These are phyloP conservation scores for Allodekkera sacchari DNA, from an alignment of 805 yeast genomes.

Conservation along the genomic window DNA sequence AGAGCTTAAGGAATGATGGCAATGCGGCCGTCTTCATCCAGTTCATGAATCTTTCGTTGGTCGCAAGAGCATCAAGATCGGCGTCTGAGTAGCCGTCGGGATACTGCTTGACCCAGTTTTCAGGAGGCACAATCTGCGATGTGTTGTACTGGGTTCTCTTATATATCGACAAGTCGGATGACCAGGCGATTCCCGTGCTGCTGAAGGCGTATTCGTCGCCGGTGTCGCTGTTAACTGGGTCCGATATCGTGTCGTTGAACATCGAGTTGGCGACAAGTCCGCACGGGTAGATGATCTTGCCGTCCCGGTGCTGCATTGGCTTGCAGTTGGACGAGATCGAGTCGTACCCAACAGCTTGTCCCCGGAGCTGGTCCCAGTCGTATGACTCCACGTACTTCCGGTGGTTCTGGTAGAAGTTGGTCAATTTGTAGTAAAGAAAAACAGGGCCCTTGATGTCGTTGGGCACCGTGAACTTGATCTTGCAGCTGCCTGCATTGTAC, in stretches of 20 bases:
- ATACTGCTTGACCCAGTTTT: conserved; percentile 71
- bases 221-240: conserved; percentile 29
- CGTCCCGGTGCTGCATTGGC: conserved; percentile 35
- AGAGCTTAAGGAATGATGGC: conserved; percentile 80
- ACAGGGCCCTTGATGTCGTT: conserved; percentile 61
- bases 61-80: conserved; percentile 67
- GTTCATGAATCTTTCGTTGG: conserved; percentile 82
- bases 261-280: conserved; percentile 89
- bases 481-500: conserved; percentile 43
- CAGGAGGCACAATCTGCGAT: conserved; percentile 82
- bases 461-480: conserved; percentile 66
- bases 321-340: conserved; percentile 46
- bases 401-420: conserved; percentile 92
- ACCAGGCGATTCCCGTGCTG: conserved; percentile 73
- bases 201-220: conserved; percentile 35
- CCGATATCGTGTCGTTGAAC: conserved; percentile 79
- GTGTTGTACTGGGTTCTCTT: conserved; percentile 64
- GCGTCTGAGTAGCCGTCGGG: conserved; percentile 86
- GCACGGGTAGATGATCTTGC: conserved; percentile 69
- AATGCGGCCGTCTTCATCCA: conserved; percentile 98
- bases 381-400: conserved; percentile 84
- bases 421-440: conserved; percentile 73
- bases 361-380: conserved; percentile 74
- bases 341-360: conserved; percentile 51
- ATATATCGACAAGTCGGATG: conserved; percentile 63